Conservation (phyloP, 73 alveolate species). For the Halteria grandinella region DNA sequence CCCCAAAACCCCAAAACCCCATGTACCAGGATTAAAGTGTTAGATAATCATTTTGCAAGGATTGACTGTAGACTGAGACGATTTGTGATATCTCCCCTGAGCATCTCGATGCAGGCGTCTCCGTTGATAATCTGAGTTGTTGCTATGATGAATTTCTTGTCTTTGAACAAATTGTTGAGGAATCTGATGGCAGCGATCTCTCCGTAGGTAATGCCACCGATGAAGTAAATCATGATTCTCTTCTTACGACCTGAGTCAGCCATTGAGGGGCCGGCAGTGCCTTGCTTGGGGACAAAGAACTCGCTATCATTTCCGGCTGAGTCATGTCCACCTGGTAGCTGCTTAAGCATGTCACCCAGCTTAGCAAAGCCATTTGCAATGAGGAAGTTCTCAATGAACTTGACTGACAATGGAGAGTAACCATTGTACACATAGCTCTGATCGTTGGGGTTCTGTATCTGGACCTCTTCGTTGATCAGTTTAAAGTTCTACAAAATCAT, state of each 20-base stretch:
- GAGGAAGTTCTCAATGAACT: slow-evolving; percentile 70
- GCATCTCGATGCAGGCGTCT: slow-evolving; percentile 41
- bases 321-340: slow-evolving; percentile 46
- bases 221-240: slow-evolving; percentile 71
- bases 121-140: slow-evolving; percentile 44
- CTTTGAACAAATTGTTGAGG: slow-evolving; percentile 22
- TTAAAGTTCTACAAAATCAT: slow-evolving; percentile 43
- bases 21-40: too few species aligned
- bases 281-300: slow-evolving; percentile 53
- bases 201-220: slow-evolving; percentile 89
- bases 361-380: slow-evolving; percentile 72
- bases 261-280: too few species aligned
- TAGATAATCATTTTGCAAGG: slow-evolving; percentile 27
- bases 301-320: slow-evolving; percentile 72
- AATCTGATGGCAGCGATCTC: slow-evolving; percentile 85
- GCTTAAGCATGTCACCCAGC: slow-evolving; percentile 61
- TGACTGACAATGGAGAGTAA: slow-evolving; percentile 80
- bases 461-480: slow-evolving; percentile 62
- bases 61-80: slow-evolving; percentile 12
- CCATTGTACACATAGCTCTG: slow-evolving; percentile 77
- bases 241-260: slow-evolving; percentile 58
- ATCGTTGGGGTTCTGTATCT: slow-evolving; percentile 68
- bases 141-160: slow-evolving; percentile 39
- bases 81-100: slow-evolving; percentile 6
- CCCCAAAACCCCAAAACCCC: too few species aligned